Percentiles rank a stretch among this genome's conserved stretches.
These are phyloP conservation scores for Aspergillus bertholletiae DNA, from an alignment of 495 filamentous ascomycete genomes.

Conservation along the genomic window DNA sequence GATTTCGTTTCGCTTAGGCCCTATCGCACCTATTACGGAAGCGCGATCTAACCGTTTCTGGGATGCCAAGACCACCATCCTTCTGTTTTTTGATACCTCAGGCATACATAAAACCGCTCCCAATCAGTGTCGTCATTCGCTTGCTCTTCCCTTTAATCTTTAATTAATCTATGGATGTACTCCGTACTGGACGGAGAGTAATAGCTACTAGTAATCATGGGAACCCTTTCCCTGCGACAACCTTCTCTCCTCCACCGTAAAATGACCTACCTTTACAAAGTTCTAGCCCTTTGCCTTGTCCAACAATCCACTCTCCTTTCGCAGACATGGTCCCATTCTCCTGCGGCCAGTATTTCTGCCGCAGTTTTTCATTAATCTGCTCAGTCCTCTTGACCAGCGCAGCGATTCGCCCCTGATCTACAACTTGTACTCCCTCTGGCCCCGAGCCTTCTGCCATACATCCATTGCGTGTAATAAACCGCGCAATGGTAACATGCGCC, in stretches of 20 bases:
- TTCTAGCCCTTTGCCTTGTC: conserved; percentile 72
- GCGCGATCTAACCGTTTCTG: conserved; percentile 31
- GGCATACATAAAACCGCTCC: conserved; percentile 6
- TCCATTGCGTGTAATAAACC: conserved; percentile 63
- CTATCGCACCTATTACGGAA: conserved; percentile 41
- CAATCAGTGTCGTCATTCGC: neutral
- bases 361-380: conserved; percentile 68
- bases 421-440: conserved; percentile 15
- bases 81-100: conserved; percentile 16
- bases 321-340: conserved; percentile 39
- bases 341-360: conserved; percentile 62
- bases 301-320: conserved; percentile 65
- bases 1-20: conserved; percentile 51
- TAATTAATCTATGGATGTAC: neutral
- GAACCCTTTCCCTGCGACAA: conserved; percentile 58
- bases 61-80: conserved; percentile 14
- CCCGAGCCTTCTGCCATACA: conserved; percentile 30
- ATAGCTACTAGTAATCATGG: conserved; percentile 1
- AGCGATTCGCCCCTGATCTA: conserved; percentile 46
- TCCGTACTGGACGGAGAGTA: too few species aligned
- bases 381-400: conserved; percentile 66
- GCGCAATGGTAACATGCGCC: conserved; percentile 81
- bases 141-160: neutral
- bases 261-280: conserved; percentile 67
- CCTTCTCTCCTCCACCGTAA: conserved; percentile 75